Base-by-base conservation (phyloP, 1,284 basidiomycete species). In the Ustilago nuda region DNA sequence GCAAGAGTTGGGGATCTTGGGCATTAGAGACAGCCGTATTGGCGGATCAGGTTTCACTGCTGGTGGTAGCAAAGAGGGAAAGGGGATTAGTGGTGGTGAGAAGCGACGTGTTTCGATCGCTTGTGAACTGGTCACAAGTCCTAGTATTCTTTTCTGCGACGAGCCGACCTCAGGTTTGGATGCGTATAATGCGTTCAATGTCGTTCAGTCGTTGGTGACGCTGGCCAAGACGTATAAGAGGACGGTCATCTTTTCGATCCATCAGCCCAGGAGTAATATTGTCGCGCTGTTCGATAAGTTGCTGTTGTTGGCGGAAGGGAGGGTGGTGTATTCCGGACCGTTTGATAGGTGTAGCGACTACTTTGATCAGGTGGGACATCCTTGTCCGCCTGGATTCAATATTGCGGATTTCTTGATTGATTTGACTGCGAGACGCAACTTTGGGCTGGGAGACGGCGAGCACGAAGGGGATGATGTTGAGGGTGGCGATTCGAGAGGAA, bases 201-300 rank as follows among this genome's bases (percentile, higher is more conserved):
- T 99, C 70, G 89, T 99, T 39, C 94, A 96, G 59, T 92, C 92
- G 33, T 89, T 99, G 37, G 92, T 92, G 2, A 91, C 92, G 7
- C 89, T 98, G 9, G 94, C 95, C 0, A 89, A 91, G 51, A 90
- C 92, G 78, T 98, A 94, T 87, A 94, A 95, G 80, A 91, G 95
- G n/a, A 98, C 95, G 0, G 93, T 98, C 60, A 89, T 98, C 73
- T 97, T 98, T 87, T 98, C 96, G 0, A 98, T 99, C 71, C 96
- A 99, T 84, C 96, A 98, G 86, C 96, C 96, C n/a, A 91, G 95
- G 64, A 94, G 93, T 85, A 98, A 98, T 87, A 98, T 99, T 76
- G 95, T 98, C 11, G 91, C 94, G 0, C 88, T 99, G 15, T 98
- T 99, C 81, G 96, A 99, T 84, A 92, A 95, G 77, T 89, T 98